phyloP scores from a whole-genome alignment of 2,329 filamentous ascomycete genomes.

The Myriosclerotinia scirpicola region DNA sequence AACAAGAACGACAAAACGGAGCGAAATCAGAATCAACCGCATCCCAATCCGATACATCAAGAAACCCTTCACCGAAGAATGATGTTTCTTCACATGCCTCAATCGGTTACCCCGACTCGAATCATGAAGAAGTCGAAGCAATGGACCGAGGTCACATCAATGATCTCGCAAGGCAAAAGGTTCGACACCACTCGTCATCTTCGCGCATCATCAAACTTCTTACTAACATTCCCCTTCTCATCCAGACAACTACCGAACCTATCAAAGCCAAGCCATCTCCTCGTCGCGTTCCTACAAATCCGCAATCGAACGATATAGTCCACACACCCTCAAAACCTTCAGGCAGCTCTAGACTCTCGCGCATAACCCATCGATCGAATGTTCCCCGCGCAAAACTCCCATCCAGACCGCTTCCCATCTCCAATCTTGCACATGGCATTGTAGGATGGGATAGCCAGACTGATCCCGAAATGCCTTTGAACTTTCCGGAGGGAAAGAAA shows the following conservation, averaged over 20 bases:
- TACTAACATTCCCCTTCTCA: slow-evolving; percentile 4
- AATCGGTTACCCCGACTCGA: slow-evolving; percentile 32
- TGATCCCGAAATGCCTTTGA: slow-evolving; percentile 59
- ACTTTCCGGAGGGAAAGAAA: slow-evolving; percentile 45
- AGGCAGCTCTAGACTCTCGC: slow-evolving; percentile 33
- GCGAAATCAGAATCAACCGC: slow-evolving; percentile 29
- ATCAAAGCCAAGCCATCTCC: neutral
- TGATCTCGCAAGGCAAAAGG: slow-evolving; percentile 35
- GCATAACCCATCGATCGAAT: slow-evolving; percentile 31
- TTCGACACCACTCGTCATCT: slow-evolving; percentile 10
- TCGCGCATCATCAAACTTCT: slow-evolving; percentile 5
- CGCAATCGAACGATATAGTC: neutral
- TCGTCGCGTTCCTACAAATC: slow-evolving; percentile 6
- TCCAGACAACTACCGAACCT: slow-evolving; percentile 25
- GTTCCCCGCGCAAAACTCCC: slow-evolving; percentile 26
- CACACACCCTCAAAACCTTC: slow-evolving; percentile 29
- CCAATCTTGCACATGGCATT: slow-evolving; percentile 53
- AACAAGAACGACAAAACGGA: slow-evolving; percentile 14
- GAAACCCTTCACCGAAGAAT: slow-evolving; percentile 16
- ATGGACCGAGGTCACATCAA: slow-evolving; percentile 36
- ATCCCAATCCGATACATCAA: slow-evolving; percentile 30
- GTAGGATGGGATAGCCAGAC: slow-evolving; percentile 61
- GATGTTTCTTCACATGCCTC: slow-evolving; percentile 25
- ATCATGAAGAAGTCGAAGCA: slow-evolving; percentile 36
- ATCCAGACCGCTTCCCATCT: slow-evolving; percentile 43